Base-by-base conservation (phyloP, 2,329 filamentous ascomycete genomes). In the Cercospora sesami region DNA sequence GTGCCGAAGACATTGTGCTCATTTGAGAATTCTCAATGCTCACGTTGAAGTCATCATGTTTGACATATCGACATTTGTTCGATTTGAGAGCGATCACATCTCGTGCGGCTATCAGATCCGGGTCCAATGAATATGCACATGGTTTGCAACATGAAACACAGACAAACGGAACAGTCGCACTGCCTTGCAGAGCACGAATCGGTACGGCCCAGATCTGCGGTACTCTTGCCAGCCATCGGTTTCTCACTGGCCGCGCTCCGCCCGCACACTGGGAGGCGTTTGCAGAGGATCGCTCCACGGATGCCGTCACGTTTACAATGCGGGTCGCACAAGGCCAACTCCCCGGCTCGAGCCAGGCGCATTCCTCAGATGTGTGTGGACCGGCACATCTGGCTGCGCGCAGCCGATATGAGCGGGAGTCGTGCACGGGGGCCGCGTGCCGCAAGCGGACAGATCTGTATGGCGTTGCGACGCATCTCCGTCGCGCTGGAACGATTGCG, bases 1-100 rank as follows among this genome's bases (percentile, higher is more conserved):
- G 39, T 26, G 71, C 69, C 10, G 71, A 75, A 60, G 74, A 75
- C 55, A 68, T 77, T n/a, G 68, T 73, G n/a, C 63, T 77, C 12
- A 66, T 75, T 10, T 76, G 71, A 75, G 26, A n/a, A 26, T 16
- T 28, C 21, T 16, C 21, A 1, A 30, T 55, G 58, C 10, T 8
- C 14, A 33, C 10, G n/a, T 48, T 14, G 4, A 0, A 39, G 62
- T 6, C 45, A 48, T 48, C 14, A n/a, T 55, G 10, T 9, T 51
- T 23, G 45, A 51, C 48, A n/a, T 23, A 30, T 55, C 12, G 21
- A 23, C 48, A 14, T 55, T 23, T 16, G 48, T 28, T 55, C 48
- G 23, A 55, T 55, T 16, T 28, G 48, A 55, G 48, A 16, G 48
- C 23, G 23, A 55, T 55, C 12, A 14, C 16, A 48, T 48, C 36